These are phyloP conservation scores for Hypoxylon rickii DNA, from an alignment of 495 filamentous ascomycete genomes.

Conservation along the genomic window DNA sequence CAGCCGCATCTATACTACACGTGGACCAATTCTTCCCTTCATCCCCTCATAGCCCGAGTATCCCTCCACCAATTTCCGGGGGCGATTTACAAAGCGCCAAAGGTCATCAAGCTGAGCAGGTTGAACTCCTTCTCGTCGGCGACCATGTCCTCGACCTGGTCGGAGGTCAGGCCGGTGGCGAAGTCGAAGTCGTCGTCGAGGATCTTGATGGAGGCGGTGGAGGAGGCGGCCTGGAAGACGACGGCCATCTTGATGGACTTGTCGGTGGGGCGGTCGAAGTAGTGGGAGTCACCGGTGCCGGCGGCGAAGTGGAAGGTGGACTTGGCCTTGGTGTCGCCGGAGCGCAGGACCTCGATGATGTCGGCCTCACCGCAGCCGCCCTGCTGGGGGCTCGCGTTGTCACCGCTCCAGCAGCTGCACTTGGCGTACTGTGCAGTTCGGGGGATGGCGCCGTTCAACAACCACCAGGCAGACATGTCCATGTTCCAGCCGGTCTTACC, in stretches of 20 bases:
- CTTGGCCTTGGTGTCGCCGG: conserved; percentile 54
- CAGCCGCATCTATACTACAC: no score
- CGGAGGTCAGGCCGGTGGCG: conserved; percentile 36
- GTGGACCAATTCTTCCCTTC: no score
- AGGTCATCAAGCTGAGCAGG: conserved; percentile 38
- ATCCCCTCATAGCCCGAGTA: conserved; percentile 1
- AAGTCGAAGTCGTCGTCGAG: conserved; percentile 41
- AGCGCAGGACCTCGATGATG: conserved; percentile 65
- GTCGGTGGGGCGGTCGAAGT: conserved; percentile 62
- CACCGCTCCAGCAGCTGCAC: conserved; percentile 69
- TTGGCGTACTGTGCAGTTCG: conserved; percentile 65
- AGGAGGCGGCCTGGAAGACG: conserved; percentile 53
- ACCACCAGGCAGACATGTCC: conserved; percentile 71
- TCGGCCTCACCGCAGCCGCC: conserved; percentile 74
- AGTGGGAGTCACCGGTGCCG: conserved; percentile 64
- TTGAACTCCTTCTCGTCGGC: conserved; percentile 23
- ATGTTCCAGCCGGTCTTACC: conserved; percentile 44
- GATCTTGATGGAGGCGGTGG: conserved; percentile 42
- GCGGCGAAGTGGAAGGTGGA: conserved; percentile 64
- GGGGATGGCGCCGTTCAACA: conserved; percentile 71
- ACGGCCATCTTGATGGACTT: conserved; percentile 62
- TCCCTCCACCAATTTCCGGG: no score
- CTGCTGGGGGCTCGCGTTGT: conserved; percentile 28
- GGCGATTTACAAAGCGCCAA: conserved; percentile 11
- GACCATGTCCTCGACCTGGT: conserved; percentile 39